A percentile compares a stretch with the other conserved stretches of the same genome.
These are phyloP conservation scores for Metarhizium robertsii DNA, from an alignment of 2,329 filamentous ascomycete species.

Conservation along the genomic window DNA sequence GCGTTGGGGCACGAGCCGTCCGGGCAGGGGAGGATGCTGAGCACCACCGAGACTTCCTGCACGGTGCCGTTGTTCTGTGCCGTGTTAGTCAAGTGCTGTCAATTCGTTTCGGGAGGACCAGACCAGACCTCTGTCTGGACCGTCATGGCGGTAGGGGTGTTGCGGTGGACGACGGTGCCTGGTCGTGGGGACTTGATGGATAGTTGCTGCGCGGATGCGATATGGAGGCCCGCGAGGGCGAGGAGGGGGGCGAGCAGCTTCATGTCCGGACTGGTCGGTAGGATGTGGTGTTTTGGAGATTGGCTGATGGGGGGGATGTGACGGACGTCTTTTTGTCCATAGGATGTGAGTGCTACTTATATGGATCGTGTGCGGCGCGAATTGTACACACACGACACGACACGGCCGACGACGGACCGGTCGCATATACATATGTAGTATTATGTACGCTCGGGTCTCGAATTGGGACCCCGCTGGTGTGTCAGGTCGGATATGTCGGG, in stretches of 20 bases:
- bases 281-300: too few species aligned
- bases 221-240: neutral
- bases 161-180: neutral
- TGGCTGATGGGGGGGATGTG: too few species aligned
- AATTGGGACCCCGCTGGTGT: too few species aligned
- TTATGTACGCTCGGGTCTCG: too few species aligned
- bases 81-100: neutral
- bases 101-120: neutral
- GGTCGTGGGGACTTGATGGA: neutral
- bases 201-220: neutral
- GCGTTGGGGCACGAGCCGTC: neutral
- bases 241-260: neutral
- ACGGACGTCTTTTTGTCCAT: too few species aligned
- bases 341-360: too few species aligned
- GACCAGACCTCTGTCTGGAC: neutral
- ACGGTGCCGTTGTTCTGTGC: neutral
- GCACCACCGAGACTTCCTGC: neutral
- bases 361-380: too few species aligned
- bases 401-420: too few species aligned
- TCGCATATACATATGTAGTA: too few species aligned
- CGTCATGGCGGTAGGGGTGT: neutral
- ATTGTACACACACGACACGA: too few species aligned
- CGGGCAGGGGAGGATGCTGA: slow-evolving; percentile 4
- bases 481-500: too few species aligned
- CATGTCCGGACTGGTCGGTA: neutral